Percentiles rank a stretch among this genome's conserved stretches.
Evolutionary conservation across 225 moss, liverwort and hornwort genomes (phyloP).

Genomic region (Bryoerythrophyllum caledonicum): DNA sequence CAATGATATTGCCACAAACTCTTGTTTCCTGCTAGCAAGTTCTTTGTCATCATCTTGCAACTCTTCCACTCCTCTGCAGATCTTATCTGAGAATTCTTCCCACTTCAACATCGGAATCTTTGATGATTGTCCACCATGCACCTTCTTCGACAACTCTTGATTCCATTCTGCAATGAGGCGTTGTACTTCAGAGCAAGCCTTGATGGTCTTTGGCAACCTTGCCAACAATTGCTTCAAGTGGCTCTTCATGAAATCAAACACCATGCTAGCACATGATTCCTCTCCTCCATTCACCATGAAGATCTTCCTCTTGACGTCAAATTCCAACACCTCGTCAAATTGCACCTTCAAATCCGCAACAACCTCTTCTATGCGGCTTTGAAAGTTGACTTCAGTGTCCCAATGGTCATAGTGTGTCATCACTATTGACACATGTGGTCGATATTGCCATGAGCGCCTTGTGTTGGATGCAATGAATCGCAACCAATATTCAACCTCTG

Average conservation of each 20-base stretch:
- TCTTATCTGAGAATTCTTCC: background rate
- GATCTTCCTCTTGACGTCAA: background rate
- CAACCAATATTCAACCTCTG: conserved; percentile 7
- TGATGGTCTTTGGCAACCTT: conserved; percentile 7
- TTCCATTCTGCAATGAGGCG: background rate
- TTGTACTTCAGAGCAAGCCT: background rate
- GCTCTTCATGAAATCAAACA: background rate
- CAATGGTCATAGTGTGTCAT: conserved; percentile 20
- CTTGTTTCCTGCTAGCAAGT: fast-evolving
- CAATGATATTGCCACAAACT: too few relatives aligned
- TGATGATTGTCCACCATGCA: fast-evolving
- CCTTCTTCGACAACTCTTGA: background rate
- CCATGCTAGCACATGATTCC: fast-evolving
- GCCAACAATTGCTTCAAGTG: background rate
- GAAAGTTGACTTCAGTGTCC: background rate
- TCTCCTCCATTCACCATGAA: background rate
- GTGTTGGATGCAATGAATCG: conserved; percentile 17
- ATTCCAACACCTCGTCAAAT: background rate
- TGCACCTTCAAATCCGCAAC: background rate
- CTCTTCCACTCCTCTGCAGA: background rate
- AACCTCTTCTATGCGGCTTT: background rate
- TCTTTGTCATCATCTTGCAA: fast-evolving
- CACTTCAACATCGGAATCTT: background rate
- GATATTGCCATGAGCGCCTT: background rate
- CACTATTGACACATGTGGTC: background rate